A percentile compares a stretch with the other conserved stretches of the same genome.
Evolutionary conservation across 495 filamentous ascomycete species (phyloP).

Genomic region (Cenococcum geophilum): DNA sequence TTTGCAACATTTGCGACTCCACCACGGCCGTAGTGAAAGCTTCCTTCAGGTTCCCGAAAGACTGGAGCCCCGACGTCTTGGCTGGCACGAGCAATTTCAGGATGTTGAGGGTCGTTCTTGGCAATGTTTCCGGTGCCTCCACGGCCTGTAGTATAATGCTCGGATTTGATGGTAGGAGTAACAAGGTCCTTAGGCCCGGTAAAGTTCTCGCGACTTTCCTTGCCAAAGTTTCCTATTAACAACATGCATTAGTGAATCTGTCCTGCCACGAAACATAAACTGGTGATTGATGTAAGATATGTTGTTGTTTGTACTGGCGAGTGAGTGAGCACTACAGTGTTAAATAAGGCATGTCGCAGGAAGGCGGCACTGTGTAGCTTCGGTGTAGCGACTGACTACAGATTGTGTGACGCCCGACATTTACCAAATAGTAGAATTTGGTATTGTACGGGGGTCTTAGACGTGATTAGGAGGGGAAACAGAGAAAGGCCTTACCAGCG

Average conservation of each 20-base stretch:
- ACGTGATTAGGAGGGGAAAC: slow-evolving; percentile 6
- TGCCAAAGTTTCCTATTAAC: slow-evolving; percentile 65
- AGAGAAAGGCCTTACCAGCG: slow-evolving; percentile 42
- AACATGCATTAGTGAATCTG: slow-evolving; percentile 2
- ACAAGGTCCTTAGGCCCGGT: slow-evolving; percentile 56
- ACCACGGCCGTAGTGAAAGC: slow-evolving; percentile 42
- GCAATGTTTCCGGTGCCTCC: slow-evolving; percentile 49
- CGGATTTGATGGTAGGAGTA: slow-evolving; percentile 76
- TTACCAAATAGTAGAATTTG: too few species aligned
- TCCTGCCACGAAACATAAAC: not conserved
- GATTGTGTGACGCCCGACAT: too few species aligned
- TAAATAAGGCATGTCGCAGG: too few species aligned
- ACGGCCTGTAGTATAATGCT: slow-evolving; percentile 76
- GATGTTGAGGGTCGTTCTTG: slow-evolving; percentile 35
- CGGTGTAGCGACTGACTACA: too few species aligned
- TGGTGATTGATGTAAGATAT: not conserved
- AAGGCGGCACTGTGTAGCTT: too few species aligned
- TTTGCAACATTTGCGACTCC: slow-evolving; percentile 33
- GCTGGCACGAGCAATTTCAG: slow-evolving; percentile 62
- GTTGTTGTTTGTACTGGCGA: not conserved
- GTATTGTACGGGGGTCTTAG: not conserved
- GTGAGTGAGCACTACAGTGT: not conserved
- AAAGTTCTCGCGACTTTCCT: slow-evolving; percentile 44
- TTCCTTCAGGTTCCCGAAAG: slow-evolving; percentile 39
- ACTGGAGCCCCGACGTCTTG: slow-evolving; percentile 68